These are phyloP conservation scores for Xylariaceae sp. DNA, from an alignment of 2,329 filamentous ascomycete species.

Conservation along the genomic window DNA sequence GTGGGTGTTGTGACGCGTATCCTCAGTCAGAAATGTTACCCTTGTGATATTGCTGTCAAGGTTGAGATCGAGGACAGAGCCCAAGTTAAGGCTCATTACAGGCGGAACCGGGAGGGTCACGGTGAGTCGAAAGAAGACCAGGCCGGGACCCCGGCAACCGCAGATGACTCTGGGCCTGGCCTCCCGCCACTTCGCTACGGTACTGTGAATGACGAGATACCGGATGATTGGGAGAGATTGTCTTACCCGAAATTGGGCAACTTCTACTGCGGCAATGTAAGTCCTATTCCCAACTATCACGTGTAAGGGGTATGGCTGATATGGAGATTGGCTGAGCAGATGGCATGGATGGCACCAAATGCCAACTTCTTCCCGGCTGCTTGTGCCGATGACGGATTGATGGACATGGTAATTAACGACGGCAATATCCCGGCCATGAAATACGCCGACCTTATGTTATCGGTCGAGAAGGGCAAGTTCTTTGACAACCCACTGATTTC, in stretches of 20 bases:
- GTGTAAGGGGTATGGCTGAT: not conserved
- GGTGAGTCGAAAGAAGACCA: slow-evolving; percentile 6
- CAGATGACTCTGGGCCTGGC: too few species aligned
- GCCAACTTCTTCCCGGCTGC: slow-evolving; percentile 84
- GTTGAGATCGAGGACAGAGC: slow-evolving; percentile 74
- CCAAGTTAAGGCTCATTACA: slow-evolving; percentile 70
- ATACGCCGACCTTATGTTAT: slow-evolving; percentile 65
- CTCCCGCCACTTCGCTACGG: slow-evolving; percentile 76
- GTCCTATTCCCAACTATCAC: slow-evolving; percentile 25
- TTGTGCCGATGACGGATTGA: slow-evolving; percentile 75
- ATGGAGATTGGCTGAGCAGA: slow-evolving; percentile 41
- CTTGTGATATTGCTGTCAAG: slow-evolving; percentile 83
- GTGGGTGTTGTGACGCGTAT: slow-evolving; percentile 78
- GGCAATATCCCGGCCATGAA: slow-evolving; percentile 67
- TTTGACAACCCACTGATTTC: slow-evolving; percentile 75
- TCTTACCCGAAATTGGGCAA: slow-evolving; percentile 78
- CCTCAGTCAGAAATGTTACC: slow-evolving; percentile 73
- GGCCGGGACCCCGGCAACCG: too few species aligned
- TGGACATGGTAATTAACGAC: slow-evolving; percentile 79
- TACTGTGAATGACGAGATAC: slow-evolving; percentile 72
- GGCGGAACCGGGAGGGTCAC: slow-evolving; percentile 33
- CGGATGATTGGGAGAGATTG: slow-evolving; percentile 69
- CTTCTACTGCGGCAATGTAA: slow-evolving; percentile 86
- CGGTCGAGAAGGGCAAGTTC: slow-evolving; percentile 68
- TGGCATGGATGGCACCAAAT: slow-evolving; percentile 86